Evolutionary conservation across 2,329 filamentous ascomycete genomes (phyloP).

Genomic region (Tolypocladium paradoxum): DNA sequence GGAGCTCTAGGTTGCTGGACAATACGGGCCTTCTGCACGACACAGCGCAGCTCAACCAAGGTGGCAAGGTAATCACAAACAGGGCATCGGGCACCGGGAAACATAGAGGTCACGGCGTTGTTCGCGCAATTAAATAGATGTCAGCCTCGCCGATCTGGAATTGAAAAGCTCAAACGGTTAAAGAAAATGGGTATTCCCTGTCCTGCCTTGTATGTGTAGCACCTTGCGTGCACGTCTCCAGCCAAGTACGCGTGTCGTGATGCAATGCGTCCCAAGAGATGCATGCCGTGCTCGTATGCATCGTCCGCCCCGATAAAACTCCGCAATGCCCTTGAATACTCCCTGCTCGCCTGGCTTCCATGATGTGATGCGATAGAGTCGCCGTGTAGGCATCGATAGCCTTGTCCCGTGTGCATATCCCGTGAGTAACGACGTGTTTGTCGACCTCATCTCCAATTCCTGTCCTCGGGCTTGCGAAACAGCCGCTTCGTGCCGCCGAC

Average conservation of each 20-base stretch:
- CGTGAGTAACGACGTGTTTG: neutral
- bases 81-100: neutral
- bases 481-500: slow-evolving; percentile 64
- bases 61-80: neutral
- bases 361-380: neutral
- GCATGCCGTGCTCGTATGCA: neutral
- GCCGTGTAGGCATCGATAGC: neutral
- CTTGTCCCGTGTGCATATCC: neutral
- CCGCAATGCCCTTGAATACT: neutral
- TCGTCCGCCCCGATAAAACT: neutral
- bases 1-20: slow-evolving; percentile 2
- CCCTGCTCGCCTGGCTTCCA: neutral
- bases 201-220: neutral
- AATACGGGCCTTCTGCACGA: neutral
- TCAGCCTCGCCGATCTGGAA: neutral
- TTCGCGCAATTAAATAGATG: neutral
- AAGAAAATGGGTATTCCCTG: neutral
- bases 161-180: neutral
- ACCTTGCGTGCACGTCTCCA: neutral
- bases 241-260: neutral
- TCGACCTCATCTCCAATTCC: neutral
- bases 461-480: slow-evolving; percentile 38
- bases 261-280: neutral
- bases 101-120: neutral
- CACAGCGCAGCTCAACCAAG: neutral